Conservation (phyloP, 2,329 filamentous ascomycete species). For the Cordyceps militaris region DNA sequence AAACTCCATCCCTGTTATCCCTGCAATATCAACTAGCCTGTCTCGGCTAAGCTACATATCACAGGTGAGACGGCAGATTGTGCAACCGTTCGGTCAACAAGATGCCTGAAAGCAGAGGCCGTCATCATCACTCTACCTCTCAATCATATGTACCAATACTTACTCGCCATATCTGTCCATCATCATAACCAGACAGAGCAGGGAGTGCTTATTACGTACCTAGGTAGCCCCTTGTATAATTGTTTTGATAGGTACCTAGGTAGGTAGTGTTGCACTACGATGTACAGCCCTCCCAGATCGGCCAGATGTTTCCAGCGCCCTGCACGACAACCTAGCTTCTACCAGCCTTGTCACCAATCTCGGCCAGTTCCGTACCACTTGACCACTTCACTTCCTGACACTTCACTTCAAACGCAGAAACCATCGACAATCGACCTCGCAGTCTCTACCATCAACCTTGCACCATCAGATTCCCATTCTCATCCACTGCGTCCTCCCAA, state of each 20-base stretch:
- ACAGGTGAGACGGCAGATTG: background rate
- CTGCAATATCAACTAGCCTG: too few species aligned
- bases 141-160: background rate
- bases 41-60: background rate
- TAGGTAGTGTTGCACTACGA: background rate
- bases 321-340: background rate
- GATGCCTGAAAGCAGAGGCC: too few species aligned
- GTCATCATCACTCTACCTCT: background rate
- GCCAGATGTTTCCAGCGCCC: constrained; percentile 1
- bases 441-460: background rate
- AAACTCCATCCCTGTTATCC: background rate
- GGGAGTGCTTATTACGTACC: too few species aligned
- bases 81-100: too few species aligned
- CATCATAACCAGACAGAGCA: background rate
- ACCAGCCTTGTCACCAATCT: background rate
- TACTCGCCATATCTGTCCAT: background rate
- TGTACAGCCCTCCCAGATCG: background rate
- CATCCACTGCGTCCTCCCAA: background rate
- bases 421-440: background rate
- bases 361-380: background rate
- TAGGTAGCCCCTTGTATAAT: too few species aligned
- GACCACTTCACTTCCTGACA: background rate
- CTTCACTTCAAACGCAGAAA: background rate
- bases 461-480: background rate
- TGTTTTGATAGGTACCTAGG: background rate